phyloP scores from a whole-genome alignment of 257 asterid species.

The Leonotis leonurus region DNA sequence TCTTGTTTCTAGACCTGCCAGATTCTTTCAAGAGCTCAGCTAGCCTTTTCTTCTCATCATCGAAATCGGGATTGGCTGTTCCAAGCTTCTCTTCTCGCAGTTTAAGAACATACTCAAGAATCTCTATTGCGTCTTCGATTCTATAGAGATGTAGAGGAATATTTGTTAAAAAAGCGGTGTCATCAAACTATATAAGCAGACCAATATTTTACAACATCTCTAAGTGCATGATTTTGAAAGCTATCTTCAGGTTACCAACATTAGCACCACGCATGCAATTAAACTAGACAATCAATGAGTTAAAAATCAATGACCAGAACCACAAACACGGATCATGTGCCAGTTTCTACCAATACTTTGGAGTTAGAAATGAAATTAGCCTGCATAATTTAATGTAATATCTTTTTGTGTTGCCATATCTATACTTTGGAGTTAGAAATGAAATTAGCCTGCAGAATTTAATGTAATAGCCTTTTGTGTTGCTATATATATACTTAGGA shows the following conservation, averaged over 20 bases:
- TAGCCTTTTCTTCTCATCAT: slow-evolving; percentile 91
- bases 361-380: neutral
- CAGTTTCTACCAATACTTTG: no score
- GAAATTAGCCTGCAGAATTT: neutral
- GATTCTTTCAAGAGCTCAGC: slow-evolving; percentile 95
- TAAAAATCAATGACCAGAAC: no score
- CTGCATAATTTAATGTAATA: neutral
- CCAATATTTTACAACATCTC: neutral
- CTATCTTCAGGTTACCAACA: no score
- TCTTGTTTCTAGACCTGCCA: slow-evolving; percentile 83
- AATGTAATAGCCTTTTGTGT: no score
- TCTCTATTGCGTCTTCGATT: slow-evolving; percentile 95
- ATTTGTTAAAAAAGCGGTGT: neutral
- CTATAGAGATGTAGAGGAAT: no score
- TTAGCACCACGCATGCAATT: no score
- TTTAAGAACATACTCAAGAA: slow-evolving; percentile 83
- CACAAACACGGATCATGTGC: no score
- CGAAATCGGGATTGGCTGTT: slow-evolving; percentile 95
- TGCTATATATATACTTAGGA: neutral
- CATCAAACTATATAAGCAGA: neutral
- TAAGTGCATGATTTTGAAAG: slow-evolving; percentile 5
- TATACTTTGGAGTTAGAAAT: no score
- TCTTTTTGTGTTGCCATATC: neutral
- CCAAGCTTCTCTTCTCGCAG: slow-evolving; percentile 98
- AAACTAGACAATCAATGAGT: no score